Evolutionary conservation across 2,329 filamentous ascomycete species (phyloP).

Genomic region (Periconia macrospinosa): DNA sequence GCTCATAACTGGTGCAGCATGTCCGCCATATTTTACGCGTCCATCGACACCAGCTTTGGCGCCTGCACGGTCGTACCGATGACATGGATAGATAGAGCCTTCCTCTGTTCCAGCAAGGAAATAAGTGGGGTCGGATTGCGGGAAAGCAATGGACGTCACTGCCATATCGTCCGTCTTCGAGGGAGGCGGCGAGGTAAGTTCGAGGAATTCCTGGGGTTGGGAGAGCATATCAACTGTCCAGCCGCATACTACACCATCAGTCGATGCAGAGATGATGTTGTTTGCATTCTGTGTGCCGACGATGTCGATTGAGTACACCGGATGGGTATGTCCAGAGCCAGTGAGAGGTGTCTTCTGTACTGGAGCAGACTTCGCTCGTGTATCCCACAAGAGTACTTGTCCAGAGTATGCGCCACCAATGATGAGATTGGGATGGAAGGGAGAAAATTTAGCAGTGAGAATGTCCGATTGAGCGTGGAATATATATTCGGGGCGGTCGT

Average conservation of each 20-base stretch:
- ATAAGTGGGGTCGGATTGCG: conserved; percentile 92
- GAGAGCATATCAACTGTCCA: conserved; percentile 99
- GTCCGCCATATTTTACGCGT: conserved; percentile 72
- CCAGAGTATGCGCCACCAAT: conserved; percentile 95
- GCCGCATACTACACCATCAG: conserved; percentile 92
- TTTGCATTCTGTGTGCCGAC: conserved; percentile 98
- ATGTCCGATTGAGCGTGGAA: conserved; percentile 97
- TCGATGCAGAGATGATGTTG: conserved; percentile 96
- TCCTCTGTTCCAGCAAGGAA: conserved; percentile 97
- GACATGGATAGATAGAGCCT: conserved; percentile 93
- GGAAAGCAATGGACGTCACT: conserved; percentile 93
- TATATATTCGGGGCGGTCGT: conserved; percentile 91
- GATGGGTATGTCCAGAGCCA: conserved; percentile 92
- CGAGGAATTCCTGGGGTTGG: conserved; percentile 91
- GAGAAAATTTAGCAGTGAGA: conserved; percentile 94
- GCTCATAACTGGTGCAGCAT: conserved; percentile 93
- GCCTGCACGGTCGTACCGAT: conserved; percentile 94
- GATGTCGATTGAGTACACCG: conserved; percentile 92
- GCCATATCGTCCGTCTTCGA: conserved; percentile 87
- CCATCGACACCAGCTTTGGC: conserved; percentile 95
- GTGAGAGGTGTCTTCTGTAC: conserved; percentile 96
- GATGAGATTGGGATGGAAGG: conserved; percentile 94
- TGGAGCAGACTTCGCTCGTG: conserved; percentile 76
- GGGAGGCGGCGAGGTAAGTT: conserved; percentile 81
- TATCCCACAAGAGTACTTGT: conserved; percentile 97